Conservation (phyloP, 2,329 filamentous ascomycete species). For the Pseudogymnoascus sp. region DNA sequence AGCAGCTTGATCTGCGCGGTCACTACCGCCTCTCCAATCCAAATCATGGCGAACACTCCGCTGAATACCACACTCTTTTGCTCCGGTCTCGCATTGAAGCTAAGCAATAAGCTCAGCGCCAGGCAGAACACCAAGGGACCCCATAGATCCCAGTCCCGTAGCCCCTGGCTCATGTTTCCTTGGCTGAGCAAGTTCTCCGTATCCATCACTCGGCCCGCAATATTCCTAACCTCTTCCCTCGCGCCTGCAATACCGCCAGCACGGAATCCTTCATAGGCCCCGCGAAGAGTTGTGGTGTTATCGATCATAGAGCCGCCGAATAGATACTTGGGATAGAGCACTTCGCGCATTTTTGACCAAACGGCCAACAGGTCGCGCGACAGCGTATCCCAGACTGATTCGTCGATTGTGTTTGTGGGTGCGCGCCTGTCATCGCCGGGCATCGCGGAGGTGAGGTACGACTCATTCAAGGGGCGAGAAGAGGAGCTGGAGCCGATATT, state of each 20-base stretch:
- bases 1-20: slow-evolving; percentile 97
- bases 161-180: slow-evolving; percentile 74
- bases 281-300: slow-evolving; percentile 43
- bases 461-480: slow-evolving; percentile 57
- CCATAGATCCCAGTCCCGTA: slow-evolving; percentile 98
- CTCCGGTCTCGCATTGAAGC: slow-evolving; percentile 65
- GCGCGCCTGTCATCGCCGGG: slow-evolving; percentile 87
- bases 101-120: slow-evolving; percentile 77
- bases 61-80: slow-evolving; percentile 89
- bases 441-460: slow-evolving; percentile 80
- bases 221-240: slow-evolving; percentile 51
- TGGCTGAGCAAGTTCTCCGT: slow-evolving; percentile 50
- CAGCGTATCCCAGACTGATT: slow-evolving; percentile 95
- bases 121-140: slow-evolving; percentile 92
- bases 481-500: slow-evolving; percentile 56
- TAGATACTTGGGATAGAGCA: slow-evolving; percentile 90
- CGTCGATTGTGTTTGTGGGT: slow-evolving; percentile 88
- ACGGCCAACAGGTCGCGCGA: slow-evolving; percentile 84
- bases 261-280: slow-evolving; percentile 53
- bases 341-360: slow-evolving; percentile 97
- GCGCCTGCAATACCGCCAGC: slow-evolving; percentile 50
- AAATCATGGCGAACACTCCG: slow-evolving; percentile 92
- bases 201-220: slow-evolving; percentile 55
- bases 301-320: slow-evolving; percentile 62
- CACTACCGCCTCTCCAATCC: slow-evolving; percentile 92